These are phyloP conservation scores for Apiospora marii DNA, from an alignment of 2,329 filamentous ascomycete genomes.

Conservation along the genomic window DNA sequence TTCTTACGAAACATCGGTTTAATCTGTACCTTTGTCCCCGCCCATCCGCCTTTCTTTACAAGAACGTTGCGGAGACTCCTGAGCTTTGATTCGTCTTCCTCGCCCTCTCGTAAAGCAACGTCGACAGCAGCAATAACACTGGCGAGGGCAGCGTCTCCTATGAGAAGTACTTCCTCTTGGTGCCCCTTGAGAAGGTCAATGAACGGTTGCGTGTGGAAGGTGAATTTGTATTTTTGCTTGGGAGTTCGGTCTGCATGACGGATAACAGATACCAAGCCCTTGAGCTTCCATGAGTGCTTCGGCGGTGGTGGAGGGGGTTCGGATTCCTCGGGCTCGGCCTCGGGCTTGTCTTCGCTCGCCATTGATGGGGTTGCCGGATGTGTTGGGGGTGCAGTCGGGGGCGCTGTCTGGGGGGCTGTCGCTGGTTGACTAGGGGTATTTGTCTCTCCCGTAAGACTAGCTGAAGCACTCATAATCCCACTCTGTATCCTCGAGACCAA, in stretches of 20 bases:
- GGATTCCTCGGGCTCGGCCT: constrained; percentile 47
- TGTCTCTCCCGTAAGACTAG: constrained; percentile 15
- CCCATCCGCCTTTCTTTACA: constrained; percentile 91
- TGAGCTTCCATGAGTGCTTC: constrained; percentile 97
- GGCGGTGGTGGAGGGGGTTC: constrained; percentile 73
- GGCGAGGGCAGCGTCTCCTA: constrained; percentile 86
- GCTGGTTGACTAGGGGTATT: constrained; percentile 10
- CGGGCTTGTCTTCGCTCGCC: constrained; percentile 37
- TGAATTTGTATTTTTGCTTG: constrained; percentile 99
- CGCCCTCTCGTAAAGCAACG: constrained; percentile 75
- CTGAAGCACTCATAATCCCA: constrained; percentile 40
- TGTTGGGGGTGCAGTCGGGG: constrained; percentile 41
- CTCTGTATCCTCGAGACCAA: constrained; percentile 46
- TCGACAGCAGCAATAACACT: constrained; percentile 92
- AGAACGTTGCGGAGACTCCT: constrained; percentile 84
- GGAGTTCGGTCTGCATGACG: constrained; percentile 96
- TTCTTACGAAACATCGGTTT: constrained; percentile 98
- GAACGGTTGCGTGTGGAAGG: constrained; percentile 95
- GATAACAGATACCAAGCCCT: constrained; percentile 96
- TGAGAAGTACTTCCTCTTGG: constrained; percentile 93
- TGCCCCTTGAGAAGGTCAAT: constrained; percentile 94
- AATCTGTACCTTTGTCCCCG: constrained; percentile 97
- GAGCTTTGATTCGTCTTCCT: constrained; percentile 90
- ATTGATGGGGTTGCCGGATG: constrained; percentile 44
- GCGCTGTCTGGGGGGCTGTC: constrained; percentile 8